phyloP scores from a whole-genome alignment of 2,329 filamentous ascomycete genomes.

The Tolypocladium sp. region DNA sequence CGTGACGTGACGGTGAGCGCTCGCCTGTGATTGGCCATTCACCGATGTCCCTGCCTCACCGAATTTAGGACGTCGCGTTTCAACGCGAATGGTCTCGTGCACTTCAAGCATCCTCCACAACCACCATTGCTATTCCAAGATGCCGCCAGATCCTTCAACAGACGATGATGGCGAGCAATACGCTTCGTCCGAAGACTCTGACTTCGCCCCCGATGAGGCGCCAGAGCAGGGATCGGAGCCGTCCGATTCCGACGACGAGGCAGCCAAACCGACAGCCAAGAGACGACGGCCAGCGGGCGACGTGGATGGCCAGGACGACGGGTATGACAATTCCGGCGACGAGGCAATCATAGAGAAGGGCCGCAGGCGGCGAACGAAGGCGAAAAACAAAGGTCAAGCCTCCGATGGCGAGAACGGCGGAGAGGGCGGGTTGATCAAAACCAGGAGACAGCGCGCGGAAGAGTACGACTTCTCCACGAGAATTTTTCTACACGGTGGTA shows the following conservation, averaged over 20 bases:
- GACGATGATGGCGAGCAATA: conserved; percentile 50
- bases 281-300: conserved; percentile 10
- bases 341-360: conserved; percentile 58
- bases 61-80: not conserved
- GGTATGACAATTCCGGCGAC: conserved; percentile 62
- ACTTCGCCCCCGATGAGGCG: conserved; percentile 55
- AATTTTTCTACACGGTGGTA: not conserved
- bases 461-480: conserved; percentile 35
- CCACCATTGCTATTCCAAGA: conserved; percentile 14
- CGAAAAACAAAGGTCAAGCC: conserved; percentile 24
- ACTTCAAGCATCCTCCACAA: conserved; percentile 32
- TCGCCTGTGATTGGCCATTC: not conserved
- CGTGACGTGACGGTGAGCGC: not conserved
- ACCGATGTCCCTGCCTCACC: not conserved
- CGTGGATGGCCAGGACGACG: conserved; percentile 30
- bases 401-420: conserved; percentile 45
- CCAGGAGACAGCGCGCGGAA: conserved; percentile 57
- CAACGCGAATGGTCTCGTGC: not conserved
- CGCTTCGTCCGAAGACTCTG: conserved; percentile 63
- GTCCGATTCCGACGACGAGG: conserved; percentile 39
- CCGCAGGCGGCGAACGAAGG: conserved; percentile 41
- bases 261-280: conserved; percentile 15
- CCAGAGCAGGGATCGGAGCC: conserved; percentile 36
- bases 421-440: conserved; percentile 61
- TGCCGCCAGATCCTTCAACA: conserved; percentile 30